Conservation (phyloP, 345 rosid species). For the Salix arbutifolia region DNA sequence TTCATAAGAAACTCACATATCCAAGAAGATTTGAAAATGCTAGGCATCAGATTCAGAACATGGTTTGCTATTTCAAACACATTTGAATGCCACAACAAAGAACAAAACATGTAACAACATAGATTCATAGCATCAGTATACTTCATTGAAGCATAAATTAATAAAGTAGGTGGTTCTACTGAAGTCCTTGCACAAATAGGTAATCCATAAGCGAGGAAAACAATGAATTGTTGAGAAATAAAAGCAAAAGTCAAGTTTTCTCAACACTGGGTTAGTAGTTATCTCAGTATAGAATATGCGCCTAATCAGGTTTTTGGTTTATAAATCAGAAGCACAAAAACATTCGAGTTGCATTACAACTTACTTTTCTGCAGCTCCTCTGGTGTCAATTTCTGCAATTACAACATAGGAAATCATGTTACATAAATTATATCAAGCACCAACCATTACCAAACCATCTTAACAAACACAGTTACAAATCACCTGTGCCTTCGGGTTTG, state of each 20-base stretch:
- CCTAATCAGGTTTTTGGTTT: not conserved
- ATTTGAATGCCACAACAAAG: not conserved
- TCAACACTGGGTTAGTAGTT: not conserved
- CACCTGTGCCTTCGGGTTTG: constrained; percentile 79
- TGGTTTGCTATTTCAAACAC: not conserved
- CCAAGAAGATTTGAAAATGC: not conserved
- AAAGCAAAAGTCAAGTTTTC: not conserved
- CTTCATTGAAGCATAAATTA: not conserved
- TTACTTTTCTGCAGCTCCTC: constrained; percentile 81
- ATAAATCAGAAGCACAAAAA: not conserved
- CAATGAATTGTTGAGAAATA: not conserved
- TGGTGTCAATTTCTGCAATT: constrained; percentile 70
- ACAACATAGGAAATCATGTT: constrained; percentile 16
- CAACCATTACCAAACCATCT: not conserved
- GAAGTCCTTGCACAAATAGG: not conserved
- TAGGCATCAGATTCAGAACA: not conserved
- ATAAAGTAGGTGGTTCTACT: not conserved
- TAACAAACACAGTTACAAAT: not conserved
- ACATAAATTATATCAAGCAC: constrained; percentile 1
- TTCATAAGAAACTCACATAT: not conserved
- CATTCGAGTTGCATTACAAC: constrained; percentile 11
- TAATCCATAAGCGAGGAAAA: not conserved
- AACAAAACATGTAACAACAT: not conserved
- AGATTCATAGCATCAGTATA: not conserved
- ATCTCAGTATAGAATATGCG: not conserved